Evolutionary conservation across 495 filamentous ascomycete genomes (phyloP), one percentile per base, ranked within the genome.

Genomic region (Aspergillus egyptiacus): DNA sequence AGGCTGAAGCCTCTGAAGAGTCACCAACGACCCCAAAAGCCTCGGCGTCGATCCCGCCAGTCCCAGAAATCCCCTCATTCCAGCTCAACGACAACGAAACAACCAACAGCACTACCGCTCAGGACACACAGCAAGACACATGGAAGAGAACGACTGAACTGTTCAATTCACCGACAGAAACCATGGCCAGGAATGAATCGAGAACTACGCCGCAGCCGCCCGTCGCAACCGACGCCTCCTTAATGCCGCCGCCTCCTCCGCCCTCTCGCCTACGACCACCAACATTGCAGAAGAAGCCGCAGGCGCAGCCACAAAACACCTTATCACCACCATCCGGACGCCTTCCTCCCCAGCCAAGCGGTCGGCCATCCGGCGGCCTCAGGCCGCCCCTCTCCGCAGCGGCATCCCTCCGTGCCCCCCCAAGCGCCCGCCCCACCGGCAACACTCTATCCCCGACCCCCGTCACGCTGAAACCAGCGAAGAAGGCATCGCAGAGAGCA

Each of bases 401-500:
- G 13, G 54, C 64, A 33, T 53, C 59, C 13, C 62, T 60, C 43
- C 70, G 60, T 35, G 65, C 38, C 9, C 59, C 57, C 37, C 61
- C 57, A 28, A 63, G 22, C 53, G 45, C 36, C 42, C 56, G 56
- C 53, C 56, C 62, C 41, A 62, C 71, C 37, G 57, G 46, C 54
- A 63, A 62, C 47, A 61, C 65, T 5, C 60, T 73, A 5, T 57
- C 67, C 14, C 72, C 73, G 3, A 53, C 57, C 13, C 47, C 47
- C 13, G 51, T 60, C 15, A 54, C 54, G 11, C 48, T 60, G 27
- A 63, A 68, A 14, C 62, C 68, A 0, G 51, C 71, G 31, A 65
- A 68, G 48, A 66, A 68, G 48, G 57, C 72, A 55, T 55, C 73
- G 31, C 58, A 69, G 47, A 81, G 86, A 55, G 87, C 95, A 17